phyloP scores from a whole-genome alignment of 2,329 filamentous ascomycete species.

The Beauveria caledonica region DNA sequence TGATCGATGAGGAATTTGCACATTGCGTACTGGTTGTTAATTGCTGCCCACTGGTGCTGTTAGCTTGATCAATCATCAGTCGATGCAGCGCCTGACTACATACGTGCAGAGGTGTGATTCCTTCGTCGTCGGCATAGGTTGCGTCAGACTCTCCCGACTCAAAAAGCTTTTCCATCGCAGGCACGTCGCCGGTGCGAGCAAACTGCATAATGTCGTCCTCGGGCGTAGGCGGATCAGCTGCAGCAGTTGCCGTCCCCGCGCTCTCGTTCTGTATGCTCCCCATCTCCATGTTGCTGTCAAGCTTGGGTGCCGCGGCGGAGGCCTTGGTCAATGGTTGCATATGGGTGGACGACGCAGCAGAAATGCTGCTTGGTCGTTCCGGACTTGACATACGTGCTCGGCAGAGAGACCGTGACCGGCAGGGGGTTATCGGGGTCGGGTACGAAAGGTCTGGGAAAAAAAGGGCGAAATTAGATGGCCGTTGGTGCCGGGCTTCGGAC shows the following conservation, averaged over 20 bases:
- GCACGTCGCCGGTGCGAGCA: slow-evolving; percentile 78
- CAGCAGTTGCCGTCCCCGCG: slow-evolving; percentile 20
- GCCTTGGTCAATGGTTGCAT: slow-evolving; percentile 49
- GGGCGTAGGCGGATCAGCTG: slow-evolving; percentile 12
- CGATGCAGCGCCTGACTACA: slow-evolving; percentile 21
- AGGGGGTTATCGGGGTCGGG: background rate
- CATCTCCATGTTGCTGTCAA: slow-evolving; percentile 51
- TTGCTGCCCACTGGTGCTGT: slow-evolving; percentile 76
- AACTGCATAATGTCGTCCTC: slow-evolving; percentile 93
- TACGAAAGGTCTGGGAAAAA: background rate
- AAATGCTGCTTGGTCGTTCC: slow-evolving; percentile 24
- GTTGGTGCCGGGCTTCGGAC: background rate
- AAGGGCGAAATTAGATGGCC: background rate
- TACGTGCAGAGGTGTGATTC: slow-evolving; percentile 93
- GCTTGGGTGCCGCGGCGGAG: slow-evolving; percentile 42
- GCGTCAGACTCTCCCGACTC: slow-evolving; percentile 74
- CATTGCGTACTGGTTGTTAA: slow-evolving; percentile 97
- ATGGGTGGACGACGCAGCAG: slow-evolving; percentile 36
- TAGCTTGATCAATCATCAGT: slow-evolving; percentile 4
- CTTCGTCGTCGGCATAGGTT: slow-evolving; percentile 79
- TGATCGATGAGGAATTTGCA: slow-evolving; percentile 84
- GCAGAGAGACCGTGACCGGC: background rate
- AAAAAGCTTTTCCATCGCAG: slow-evolving; percentile 82
- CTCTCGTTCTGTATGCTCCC: slow-evolving; percentile 37
- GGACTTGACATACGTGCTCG: slow-evolving; percentile 33